Base-by-base conservation (phyloP, 352 stramenopile species). In the Salisapilia sapeloensis region DNA sequence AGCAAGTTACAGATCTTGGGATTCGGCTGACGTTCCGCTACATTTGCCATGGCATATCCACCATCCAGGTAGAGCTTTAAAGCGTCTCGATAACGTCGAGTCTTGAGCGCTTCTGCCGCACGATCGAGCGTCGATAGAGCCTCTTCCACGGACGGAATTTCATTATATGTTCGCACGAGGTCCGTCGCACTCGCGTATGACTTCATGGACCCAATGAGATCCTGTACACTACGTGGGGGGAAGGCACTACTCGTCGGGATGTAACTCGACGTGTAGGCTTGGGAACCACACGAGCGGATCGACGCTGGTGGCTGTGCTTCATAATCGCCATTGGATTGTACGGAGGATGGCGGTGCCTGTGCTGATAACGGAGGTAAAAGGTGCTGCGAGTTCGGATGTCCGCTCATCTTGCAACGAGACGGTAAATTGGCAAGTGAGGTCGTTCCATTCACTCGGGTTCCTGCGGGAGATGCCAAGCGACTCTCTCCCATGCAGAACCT, bases 1-100 rank as follows among this genome's bases (percentile, higher is more conserved):
- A 90, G 55, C 39, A 91, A 35, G 47, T 91, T 91, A 42, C 64
- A 72, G 38, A 91, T 84, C 39, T 87, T 86, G 18, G 67, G 60
- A 41, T 81, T 74, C 13, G 56, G 52, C 48, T 91, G 69, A 0
- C 61, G 60, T 44, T 91, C 71, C 0, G 71, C 75, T 1, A 81
- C 71, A 32, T 81, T 83, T 4, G 72, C 70, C 54, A 91, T 82
- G 11, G 74, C 71, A 37, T 91, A 86, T 0, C 71, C 75, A 9
- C 71, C 71, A 38, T 91, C 75, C 10, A 91, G 42, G 37, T 85
- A 91, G 2, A 87, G 49, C 44, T 78, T 78, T 4, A 91, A 47
- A 0, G 75, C 75, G 38, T 87, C 71, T 1, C 69, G 69, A 42
- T 84, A 87, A 0, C 75, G 66, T 3, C 62, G 35, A n/a, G 60